Percentiles rank a stretch among this genome's conserved stretches.
phyloP scores from a whole-genome alignment of 306 rosid species.

The Dalbergia cultrata region DNA sequence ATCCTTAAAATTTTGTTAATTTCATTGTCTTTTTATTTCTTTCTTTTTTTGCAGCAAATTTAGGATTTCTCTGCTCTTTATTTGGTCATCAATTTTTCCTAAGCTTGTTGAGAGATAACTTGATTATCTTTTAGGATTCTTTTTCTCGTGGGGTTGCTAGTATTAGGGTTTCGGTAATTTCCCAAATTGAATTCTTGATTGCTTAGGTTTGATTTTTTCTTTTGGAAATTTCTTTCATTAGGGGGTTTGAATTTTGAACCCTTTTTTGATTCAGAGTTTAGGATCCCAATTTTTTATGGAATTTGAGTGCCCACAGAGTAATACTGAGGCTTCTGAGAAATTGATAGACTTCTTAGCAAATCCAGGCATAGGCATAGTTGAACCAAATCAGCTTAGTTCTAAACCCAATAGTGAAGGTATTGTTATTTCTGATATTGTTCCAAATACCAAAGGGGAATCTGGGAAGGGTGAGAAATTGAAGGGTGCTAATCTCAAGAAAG shows the following conservation, averaged over 20 bases:
- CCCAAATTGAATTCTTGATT: conserved; percentile 2
- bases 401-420: conserved; percentile 40
- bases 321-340: conserved; percentile 61
- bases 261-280: conserved; percentile 47
- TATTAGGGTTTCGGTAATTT: conserved; percentile 34
- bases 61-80: conserved; percentile 27
- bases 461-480: conserved; percentile 47
- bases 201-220: background rate
- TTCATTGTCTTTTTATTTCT: background rate
- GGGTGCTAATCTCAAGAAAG: conserved; percentile 57
- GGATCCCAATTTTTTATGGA: conserved; percentile 76
- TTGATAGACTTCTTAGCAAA: conserved; percentile 48
- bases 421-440: conserved; percentile 29
- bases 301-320: conserved; percentile 78
- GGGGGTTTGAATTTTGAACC: conserved; percentile 57
- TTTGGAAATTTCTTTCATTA: background rate
- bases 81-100: background rate
- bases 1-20: background rate
- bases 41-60: background rate
- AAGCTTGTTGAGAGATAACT: conserved; percentile 28
- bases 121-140: conserved; percentile 41
- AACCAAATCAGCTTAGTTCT: conserved; percentile 45
- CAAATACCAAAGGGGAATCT: conserved; percentile 43
- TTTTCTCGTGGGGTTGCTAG: background rate
- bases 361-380: conserved; percentile 51